Base-by-base conservation (phyloP, 306 rosid species). In the Cotoneaster glaucophyllus region DNA sequence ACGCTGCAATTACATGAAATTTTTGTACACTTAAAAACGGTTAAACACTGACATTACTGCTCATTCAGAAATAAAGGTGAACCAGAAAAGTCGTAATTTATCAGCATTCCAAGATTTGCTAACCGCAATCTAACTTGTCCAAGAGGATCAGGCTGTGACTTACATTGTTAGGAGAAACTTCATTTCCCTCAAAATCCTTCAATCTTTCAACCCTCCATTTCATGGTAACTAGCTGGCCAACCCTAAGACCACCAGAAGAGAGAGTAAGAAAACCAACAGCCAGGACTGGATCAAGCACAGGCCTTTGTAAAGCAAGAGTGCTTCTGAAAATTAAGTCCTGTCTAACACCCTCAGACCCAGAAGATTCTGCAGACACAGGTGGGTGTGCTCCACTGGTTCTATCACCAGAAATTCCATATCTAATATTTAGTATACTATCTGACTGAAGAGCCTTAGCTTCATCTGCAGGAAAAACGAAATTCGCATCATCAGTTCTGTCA, bases 201-300 rank as follows among this genome's bases (percentile, higher is more conserved):
- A 96, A 78, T 78, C 98, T 89, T 86, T 96, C 98, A 81, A 96
- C 87, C 86, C 98, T 90, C 99, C 99, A 96, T 82, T 88, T 88
- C 96, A 96, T 92, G 75, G 87, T 89, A 84, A 95, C 81, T 70
- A 89, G 90, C 78, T 95, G 92, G 77, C 98, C 98, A 75, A 92
- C 98, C 87, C 89, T 86, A 17, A 89, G 90, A 74, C 97, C 88
- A 78, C 82, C 84, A 19, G 99, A 92, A 84, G 97, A 90, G 57
- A 96, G 92, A 84, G 99, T 90, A 82, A 92, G 98, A 92, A 96
- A 96, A 79, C 99, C 99, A 79, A 96, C 93, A 25, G 98, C 96
- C 74, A 96, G 77, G 82, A 93, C 85, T 48, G 99, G 99, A 74
- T 96, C 96, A 78, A 96, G 98, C 77, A 96, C 98, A 41, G 99